phyloP scores from a whole-genome alignment of 164 flowering plant genomes.

The Aristolochia contorta region DNA sequence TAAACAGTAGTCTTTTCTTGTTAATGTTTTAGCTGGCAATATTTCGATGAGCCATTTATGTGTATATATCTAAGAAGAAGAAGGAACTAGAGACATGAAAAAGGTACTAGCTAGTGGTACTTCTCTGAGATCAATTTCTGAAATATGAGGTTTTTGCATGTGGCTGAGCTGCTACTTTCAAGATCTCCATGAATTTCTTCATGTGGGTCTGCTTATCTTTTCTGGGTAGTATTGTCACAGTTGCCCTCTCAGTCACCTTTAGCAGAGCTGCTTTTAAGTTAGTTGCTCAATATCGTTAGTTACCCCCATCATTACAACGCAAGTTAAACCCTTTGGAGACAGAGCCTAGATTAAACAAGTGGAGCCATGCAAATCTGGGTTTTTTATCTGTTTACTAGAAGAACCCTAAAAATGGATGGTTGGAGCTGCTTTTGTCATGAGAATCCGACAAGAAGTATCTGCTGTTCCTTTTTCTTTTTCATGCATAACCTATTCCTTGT shows the following conservation, averaged over 20 bases:
- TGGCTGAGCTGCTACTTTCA: background rate
- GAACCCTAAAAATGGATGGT: background rate
- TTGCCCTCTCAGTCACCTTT: slow-evolving; percentile 12
- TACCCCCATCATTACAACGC: slow-evolving; percentile 27
- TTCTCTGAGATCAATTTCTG: background rate
- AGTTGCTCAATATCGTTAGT: slow-evolving; percentile 28
- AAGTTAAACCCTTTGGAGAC: slow-evolving; percentile 12
- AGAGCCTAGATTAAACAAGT: slow-evolving; percentile 1
- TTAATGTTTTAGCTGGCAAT: background rate
- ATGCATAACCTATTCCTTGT: slow-evolving; percentile 11
- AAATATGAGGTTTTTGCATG: background rate
- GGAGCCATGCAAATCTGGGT: slow-evolving; percentile 12
- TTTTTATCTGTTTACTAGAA: slow-evolving; percentile 11
- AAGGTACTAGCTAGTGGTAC: background rate
- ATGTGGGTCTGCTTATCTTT: slow-evolving; percentile 4
- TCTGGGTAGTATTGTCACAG: slow-evolving; percentile 6
- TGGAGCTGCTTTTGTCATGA: slow-evolving; percentile 12
- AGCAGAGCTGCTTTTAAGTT: slow-evolving; percentile 10
- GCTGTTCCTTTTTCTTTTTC: slow-evolving; percentile 14
- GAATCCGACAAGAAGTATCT: slow-evolving; percentile 49
- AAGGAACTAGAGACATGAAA: background rate
- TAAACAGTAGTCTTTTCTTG: background rate
- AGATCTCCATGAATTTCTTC: slow-evolving; percentile 1
- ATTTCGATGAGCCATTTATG: background rate
- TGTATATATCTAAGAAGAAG: slow-evolving; percentile 3